Percentiles rank a stretch among this genome's conserved stretches.
Evolutionary conservation across 441 rosid species (phyloP).

Genomic region (Manihot esculenta): DNA sequence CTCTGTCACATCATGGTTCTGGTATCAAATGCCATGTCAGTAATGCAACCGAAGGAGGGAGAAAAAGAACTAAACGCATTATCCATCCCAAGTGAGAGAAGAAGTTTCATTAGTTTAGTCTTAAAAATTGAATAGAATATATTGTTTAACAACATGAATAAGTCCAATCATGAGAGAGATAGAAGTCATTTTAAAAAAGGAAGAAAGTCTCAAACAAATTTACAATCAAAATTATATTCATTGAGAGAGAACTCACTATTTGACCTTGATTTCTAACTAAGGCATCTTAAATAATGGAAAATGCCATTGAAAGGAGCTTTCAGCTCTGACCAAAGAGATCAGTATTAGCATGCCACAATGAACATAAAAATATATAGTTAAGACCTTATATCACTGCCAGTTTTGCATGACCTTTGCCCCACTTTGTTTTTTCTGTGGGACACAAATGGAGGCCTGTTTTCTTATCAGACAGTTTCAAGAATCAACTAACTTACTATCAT

Average conservation of each 20-base stretch:
- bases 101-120: background rate
- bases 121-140: conserved; percentile 3
- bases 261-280: no score
- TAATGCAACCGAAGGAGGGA: conserved; percentile 10
- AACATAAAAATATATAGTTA: background rate
- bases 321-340: background rate
- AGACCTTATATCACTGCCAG: background rate
- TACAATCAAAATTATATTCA: background rate
- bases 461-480: background rate
- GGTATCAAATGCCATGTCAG: conserved; percentile 33
- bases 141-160: background rate
- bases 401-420: background rate
- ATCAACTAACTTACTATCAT: background rate
- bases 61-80: conserved; percentile 6
- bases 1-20: conserved; percentile 78
- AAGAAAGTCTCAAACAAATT: background rate
- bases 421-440: background rate
- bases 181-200: background rate
- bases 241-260: background rate
- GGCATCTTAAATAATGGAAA: background rate
- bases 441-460: background rate
- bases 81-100: background rate
- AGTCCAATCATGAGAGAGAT: background rate
- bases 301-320: background rate
- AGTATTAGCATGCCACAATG: background rate